Conservation (phyloP, 2,329 filamentous ascomycete species). For the Tolypocladium sp. region DNA sequence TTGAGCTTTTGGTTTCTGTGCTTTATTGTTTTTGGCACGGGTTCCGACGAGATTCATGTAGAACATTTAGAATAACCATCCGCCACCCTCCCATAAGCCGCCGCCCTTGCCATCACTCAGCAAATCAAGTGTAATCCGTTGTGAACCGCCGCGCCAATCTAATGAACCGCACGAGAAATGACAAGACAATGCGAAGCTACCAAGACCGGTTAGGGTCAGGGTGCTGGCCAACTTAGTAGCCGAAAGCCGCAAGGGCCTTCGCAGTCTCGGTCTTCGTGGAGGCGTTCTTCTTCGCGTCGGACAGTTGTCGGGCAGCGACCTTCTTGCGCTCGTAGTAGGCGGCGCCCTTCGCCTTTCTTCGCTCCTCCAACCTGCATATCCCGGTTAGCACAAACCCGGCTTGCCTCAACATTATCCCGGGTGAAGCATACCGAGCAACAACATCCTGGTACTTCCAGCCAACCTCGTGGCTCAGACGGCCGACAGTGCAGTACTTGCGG, state of each 20-base stretch:
- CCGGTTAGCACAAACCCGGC: conserved; percentile 7
- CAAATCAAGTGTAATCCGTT: conserved; percentile 40
- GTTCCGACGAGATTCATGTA: conserved; percentile 24
- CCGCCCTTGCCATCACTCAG: conserved; percentile 35
- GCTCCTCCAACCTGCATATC: conserved; percentile 79
- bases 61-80: conserved; percentile 24
- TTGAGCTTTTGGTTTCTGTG: conserved; percentile 17
- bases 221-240: conserved; percentile 60
- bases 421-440: conserved; percentile 74
- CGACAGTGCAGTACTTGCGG: conserved; percentile 99
- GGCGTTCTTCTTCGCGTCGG: conserved; percentile 87
- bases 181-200: conserved; percentile 30
- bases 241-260: conserved; percentile 79
- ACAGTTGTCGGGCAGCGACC: conserved; percentile 81
- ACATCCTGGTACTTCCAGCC: conserved; percentile 99
- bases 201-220: conserved; percentile 17
- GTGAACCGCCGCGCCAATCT: conserved; percentile 45
- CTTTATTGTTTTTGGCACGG: conserved; percentile 23
- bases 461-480: conserved; percentile 95
- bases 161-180: conserved; percentile 42
- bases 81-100: conserved; percentile 19
- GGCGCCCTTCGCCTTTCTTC: conserved; percentile 97
- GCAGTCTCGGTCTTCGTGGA: conserved; percentile 79
- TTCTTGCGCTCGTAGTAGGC: conserved; percentile 99
- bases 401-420: not conserved